phyloP scores from a whole-genome alignment of 352 stramenopile species.

The Globisporangium uncinulatum region DNA sequence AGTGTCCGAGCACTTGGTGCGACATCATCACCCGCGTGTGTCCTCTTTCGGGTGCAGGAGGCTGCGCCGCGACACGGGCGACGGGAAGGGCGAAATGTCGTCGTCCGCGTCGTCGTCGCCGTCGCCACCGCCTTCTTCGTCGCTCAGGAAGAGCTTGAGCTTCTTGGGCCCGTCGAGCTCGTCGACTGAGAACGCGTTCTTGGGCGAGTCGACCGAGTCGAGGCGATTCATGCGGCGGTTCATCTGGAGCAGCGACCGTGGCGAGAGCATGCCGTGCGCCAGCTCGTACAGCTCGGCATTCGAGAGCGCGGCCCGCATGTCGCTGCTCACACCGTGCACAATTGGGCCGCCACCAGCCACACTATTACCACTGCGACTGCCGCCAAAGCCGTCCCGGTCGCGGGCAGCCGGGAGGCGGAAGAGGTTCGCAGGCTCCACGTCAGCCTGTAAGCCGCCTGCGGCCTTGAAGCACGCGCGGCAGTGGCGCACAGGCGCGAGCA shows the following conservation, averaged over 20 bases:
- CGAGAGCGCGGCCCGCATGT: conserved; percentile 24
- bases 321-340: conserved; percentile 17
- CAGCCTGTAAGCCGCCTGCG: conserved; percentile 55
- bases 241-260: conserved; percentile 59
- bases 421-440: conserved; percentile 61
- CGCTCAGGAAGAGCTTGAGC: conserved; percentile 13
- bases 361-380: conserved; percentile 7
- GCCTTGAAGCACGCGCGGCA: conserved; percentile 71
- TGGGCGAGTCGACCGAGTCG: conserved; percentile 73
- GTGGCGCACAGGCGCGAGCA: conserved; percentile 75
- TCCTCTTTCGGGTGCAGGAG: conserved; percentile 20
- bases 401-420: conserved; percentile 28
- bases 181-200: conserved; percentile 38
- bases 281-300: conserved; percentile 82
- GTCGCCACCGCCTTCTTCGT: conserved; percentile 9
- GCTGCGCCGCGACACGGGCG: conserved; percentile 16
- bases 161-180: conserved; percentile 19
- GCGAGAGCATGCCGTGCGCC: conserved; percentile 72
- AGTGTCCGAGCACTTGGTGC: background rate
- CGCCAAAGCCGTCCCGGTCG: background rate
- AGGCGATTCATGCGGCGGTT: conserved; percentile 52
- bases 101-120: conserved; percentile 9
- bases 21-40: conserved; percentile 18
- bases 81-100: conserved; percentile 16
- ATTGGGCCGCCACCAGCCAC: conserved; percentile 8